Conservation (phyloP, 495 filamentous ascomycete genomes). For the Hypomontagnella monticulosa region DNA sequence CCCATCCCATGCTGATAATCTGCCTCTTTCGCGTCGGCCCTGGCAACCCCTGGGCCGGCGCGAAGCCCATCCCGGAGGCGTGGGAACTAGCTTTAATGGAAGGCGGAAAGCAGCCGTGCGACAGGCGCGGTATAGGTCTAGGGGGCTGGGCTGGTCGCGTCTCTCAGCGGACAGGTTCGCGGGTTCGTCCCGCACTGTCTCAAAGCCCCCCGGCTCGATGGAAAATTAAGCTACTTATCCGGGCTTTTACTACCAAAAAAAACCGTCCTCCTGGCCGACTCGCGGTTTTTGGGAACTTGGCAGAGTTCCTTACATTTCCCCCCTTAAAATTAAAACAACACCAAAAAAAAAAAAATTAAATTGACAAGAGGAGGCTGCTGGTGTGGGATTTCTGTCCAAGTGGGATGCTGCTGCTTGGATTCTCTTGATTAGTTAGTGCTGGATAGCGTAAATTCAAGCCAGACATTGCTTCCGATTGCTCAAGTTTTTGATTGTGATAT, state of each 20-base stretch:
- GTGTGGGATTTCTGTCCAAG: conserved; percentile 38
- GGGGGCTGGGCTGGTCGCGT: conserved; percentile 59
- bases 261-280: conserved; percentile 13
- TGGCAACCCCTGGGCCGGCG: conserved; percentile 11
- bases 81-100: conserved; percentile 43
- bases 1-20: conserved; percentile 43
- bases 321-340: too few relatives aligned
- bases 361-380: conserved; percentile 40
- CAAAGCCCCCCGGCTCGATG: conserved; percentile 49
- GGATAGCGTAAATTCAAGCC: conserved; percentile 45
- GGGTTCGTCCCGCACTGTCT: conserved; percentile 52
- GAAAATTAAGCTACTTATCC: conserved; percentile 30
- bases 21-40: conserved; percentile 32
- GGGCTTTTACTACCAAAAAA: conserved; percentile 14
- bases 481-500: conserved; percentile 3
- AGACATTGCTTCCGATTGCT: conserved; percentile 39
- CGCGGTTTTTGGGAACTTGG: conserved; percentile 27
- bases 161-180: conserved; percentile 50
- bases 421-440: conserved; percentile 35
- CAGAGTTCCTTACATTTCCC: conserved; percentile 29
- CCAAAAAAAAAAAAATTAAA: conserved; percentile 26
- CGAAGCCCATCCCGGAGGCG: conserved; percentile 43
- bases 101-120: too few relatives aligned
- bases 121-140: too few relatives aligned
- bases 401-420: conserved; percentile 35